Evolutionary conservation across 2,329 filamentous ascomycete species (phyloP), one percentile per base, ranked within the genome.

Genomic region (Anisogramma anomala): DNA sequence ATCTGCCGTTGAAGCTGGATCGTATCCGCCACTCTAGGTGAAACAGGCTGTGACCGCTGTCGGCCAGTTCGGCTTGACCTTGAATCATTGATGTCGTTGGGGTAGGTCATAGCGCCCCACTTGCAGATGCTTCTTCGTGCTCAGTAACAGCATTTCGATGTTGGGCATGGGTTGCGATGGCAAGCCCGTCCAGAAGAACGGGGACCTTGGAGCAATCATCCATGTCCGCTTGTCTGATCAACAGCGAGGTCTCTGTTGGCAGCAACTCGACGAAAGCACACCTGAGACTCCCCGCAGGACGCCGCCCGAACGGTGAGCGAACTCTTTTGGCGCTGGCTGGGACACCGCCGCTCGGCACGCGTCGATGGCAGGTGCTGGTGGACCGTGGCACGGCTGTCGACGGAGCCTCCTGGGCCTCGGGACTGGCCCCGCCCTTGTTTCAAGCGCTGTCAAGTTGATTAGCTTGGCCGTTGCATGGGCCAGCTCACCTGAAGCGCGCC

Each of bases 281-380:
- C 36, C 36, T 39, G 36, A 39, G 36, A 39, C 36, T 39, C 36
- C 32, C 36, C 36, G 36, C 36, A 39, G n/a, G n/a, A 39, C 8
- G 28, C 20, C 6, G 10, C 36, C 27, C 27, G 15, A 32, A 23
- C 18, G 36, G 18, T 30, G 27, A 30, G 27, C 14, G 27, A 30
- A 30, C 11, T 5, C n/a, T n/a, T n/a, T n/a, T n/a, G n/a, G n/a
- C n/a, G n/a, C n/a, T n/a, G n/a, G n/a, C n/a, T n/a, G n/a, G n/a
- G n/a, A n/a, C n/a, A n/a, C n/a, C n/a, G n/a, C n/a, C n/a, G n/a
- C n/a, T n/a, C n/a, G n/a, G n/a, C n/a, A 10, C 27, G 27, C 27
- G 13, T 14, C n/a, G 15, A 14, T 17, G 22, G 14, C n/a, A 23
- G 14, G 20, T 14, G 18, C 14, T 33, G 17, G n/a, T 19, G 20